Base-by-base conservation (phyloP, 768 basidiomycete genomes). In the Heimioporus sp. region DNA sequence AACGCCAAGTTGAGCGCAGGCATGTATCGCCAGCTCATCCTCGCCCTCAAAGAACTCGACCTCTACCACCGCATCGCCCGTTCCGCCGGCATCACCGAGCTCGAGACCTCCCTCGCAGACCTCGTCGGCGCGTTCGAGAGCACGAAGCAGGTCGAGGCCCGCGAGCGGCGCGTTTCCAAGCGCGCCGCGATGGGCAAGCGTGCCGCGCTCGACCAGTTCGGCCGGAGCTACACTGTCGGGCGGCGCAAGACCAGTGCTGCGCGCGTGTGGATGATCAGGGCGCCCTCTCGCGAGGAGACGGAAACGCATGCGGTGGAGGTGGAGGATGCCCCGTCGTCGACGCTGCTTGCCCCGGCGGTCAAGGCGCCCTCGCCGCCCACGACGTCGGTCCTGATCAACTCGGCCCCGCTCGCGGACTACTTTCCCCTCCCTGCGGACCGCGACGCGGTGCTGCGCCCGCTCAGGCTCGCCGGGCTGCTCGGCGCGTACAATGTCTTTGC, bases 251-350 rank as follows among this genome's bases (percentile, higher is more conserved):
- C 92, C 53, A 91, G 90, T 60, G 75, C 86, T 1, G 93, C 95
- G 34, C 81, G 92, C 36, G 93, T 95, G 10, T 98, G 95, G 95
- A 87, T 96, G 75, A 88, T 97, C 54, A 81, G 86, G 32, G 80
- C 80, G 48, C 65, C 56, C 34, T 81, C 19, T 76, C 78, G 41
- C 53, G 51, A 45, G 64, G 46, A 15, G 55, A 24, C 35, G 37
- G n/a, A n/a, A n/a, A n/a, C n/a, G n/a, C n/a, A n/a, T n/a, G n/a
- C n/a, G n/a, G n/a, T n/a, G n/a, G n/a, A n/a, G n/a, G 46, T 20
- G 19, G 37, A 38, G 21, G 54, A 58, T 9, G 45, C 57, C 21
- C 12, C 35, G 19, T 24, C 46, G n/a, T 41, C 47, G 6, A 39
- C 53, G 10, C 52, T 62, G 19, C 58, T 64, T 21, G 51, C 66